Conservation (phyloP, 2,329 filamentous ascomycete genomes). For the Pleoardoris graminearum region DNA sequence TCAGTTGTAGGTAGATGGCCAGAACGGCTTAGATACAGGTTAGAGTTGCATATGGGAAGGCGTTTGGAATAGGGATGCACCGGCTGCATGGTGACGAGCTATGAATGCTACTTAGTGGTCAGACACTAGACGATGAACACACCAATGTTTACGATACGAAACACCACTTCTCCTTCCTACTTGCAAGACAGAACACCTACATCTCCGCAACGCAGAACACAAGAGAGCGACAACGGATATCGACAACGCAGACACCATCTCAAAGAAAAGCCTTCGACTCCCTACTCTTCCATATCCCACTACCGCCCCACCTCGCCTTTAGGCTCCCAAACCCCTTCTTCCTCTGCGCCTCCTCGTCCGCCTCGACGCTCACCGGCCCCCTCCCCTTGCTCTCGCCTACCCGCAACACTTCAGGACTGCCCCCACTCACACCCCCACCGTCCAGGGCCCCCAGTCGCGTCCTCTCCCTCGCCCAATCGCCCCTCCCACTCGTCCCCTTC, state of each 20-base stretch:
- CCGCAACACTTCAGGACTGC: conserved; percentile 16
- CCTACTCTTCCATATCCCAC: conserved; percentile 8
- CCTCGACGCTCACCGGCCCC: conserved; percentile 17
- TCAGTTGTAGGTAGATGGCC: conserved; percentile 63
- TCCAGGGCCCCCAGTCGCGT: conserved; percentile 20
- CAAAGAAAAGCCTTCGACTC: conserved; percentile 29
- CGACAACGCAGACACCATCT: neutral
- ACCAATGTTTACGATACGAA: neutral
- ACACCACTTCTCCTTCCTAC: neutral
- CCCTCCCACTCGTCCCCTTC: neutral
- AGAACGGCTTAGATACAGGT: neutral
- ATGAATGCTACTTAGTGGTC: neutral
- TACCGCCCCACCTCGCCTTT: conserved; percentile 23
- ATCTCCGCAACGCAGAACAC: too few relatives aligned
- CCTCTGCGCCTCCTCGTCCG: conserved; percentile 13
- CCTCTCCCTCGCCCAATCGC: conserved; percentile 9
- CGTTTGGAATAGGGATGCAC: neutral
- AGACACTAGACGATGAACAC: neutral
- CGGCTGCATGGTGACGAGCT: neutral
- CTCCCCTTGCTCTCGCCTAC: conserved; percentile 20
- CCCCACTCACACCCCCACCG: conserved; percentile 16
- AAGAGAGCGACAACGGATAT: neutral
- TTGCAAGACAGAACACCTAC: too few relatives aligned
- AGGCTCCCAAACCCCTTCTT: conserved; percentile 27
- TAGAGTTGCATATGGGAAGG: neutral